Evolutionary conservation across 1,139 yeast genomes (phyloP), one percentile per base, ranked within the genome.

Genomic region (Taphrina communis): DNA sequence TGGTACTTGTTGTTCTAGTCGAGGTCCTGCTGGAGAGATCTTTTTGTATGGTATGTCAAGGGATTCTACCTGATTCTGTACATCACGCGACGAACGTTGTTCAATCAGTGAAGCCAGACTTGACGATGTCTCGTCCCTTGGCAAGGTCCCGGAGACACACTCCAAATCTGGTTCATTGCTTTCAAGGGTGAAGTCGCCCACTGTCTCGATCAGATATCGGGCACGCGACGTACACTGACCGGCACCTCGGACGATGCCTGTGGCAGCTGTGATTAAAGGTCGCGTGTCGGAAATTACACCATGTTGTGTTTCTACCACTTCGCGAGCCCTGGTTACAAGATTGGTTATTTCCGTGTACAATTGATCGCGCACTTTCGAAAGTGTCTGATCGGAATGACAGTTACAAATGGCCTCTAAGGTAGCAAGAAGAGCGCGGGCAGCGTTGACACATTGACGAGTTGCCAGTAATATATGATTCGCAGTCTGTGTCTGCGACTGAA

Each of bases 111-210:
- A 38, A 6, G 69, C 70, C 44, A 60, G 21, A 31, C 59, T 38
- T 38, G 51, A 57, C 31, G 61, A 36, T 9, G 25, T 58, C 12
- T 60, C 57, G 57, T 66, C 70, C 48, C 60, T 56, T 17, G 91
- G 92, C 0, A 94, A 90, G 75, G 90, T 90, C 41, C 86, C 82
- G 73, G 95, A 81, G 66, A 85, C 87, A 1, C 82, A 77, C 46
- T 88, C 59, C 0, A 14, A 9, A 38, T 36, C 61, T 11, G 53
- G 14, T 3, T 35, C 38, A 21, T 51, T 86, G 21, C 21, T 17
- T 2, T 53, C 42, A 68, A 91, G 79, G 74, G 85, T 85, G 77
- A 90, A 89, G 75, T 90, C 95, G 35, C 95, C 93, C 31, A 88
- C 85, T 52, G 85, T 78, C 35, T 85, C 84, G 53, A 88, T 68